Evolutionary conservation across 768 basidiomycete genomes (phyloP).

Genomic region (Brasilioporus rufonigricans): DNA sequence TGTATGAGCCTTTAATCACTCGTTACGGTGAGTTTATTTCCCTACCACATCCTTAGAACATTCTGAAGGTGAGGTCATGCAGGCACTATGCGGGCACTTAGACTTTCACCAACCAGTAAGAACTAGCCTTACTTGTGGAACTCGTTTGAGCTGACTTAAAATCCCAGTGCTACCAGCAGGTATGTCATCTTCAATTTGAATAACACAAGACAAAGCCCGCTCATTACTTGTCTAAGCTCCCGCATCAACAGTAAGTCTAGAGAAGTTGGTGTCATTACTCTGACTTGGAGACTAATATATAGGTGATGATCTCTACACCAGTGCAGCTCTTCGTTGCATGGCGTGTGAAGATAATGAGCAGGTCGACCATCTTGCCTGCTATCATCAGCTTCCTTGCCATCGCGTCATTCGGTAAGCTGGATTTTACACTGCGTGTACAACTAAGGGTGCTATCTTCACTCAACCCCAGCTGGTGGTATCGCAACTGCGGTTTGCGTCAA

Average conservation of each 20-base stretch:
- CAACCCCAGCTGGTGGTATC: conserved; percentile 33
- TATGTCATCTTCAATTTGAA: neutral
- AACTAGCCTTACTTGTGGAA: neutral
- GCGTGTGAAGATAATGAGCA: conserved; percentile 37
- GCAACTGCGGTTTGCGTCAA: conserved; percentile 34
- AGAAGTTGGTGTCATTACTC: neutral
- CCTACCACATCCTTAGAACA: neutral
- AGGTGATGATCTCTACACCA: conserved; percentile 47
- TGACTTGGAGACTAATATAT: neutral
- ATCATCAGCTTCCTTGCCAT: conserved; percentile 23
- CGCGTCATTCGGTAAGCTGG: too few relatives aligned
- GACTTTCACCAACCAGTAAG: neutral
- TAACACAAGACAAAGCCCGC: neutral
- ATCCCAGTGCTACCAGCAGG: too few relatives aligned
- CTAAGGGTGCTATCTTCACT: neutral
- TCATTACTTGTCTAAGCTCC: neutral
- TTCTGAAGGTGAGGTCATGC: conserved; percentile 22
- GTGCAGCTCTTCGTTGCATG: too few relatives aligned
- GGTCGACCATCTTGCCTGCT: conserved; percentile 22
- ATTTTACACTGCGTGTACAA: too few relatives aligned
- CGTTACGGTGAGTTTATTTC: conserved; percentile 41
- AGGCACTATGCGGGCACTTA: conserved; percentile 8
- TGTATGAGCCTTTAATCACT: conserved; percentile 46
- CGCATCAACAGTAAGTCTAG: neutral
- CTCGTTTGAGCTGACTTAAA: too few relatives aligned